Evolutionary conservation across 1,284 basidiomycete species (phyloP), one percentile per base, ranked within the genome.

Genomic region (Marasmius oreades): DNA sequence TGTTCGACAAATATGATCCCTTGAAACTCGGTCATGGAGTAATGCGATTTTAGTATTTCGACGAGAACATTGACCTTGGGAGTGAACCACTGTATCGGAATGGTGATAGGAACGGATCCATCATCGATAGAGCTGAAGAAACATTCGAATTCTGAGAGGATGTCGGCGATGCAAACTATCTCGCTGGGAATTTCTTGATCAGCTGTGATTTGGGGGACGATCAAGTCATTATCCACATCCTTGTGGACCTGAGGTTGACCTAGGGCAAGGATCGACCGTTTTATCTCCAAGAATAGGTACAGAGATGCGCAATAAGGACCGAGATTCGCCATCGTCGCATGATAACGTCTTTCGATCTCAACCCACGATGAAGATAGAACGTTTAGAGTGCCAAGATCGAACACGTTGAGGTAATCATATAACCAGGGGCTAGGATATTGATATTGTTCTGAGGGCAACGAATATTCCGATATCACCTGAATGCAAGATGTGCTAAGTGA

Each of bases 1-100:
- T 92, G 90, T 61, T 92, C 84, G 8, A 91, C 90, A 66, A 95
- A 95, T 26, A 94, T 76, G 59, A 94, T 93, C 10, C 82, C 84
- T 64, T 91, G 90, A 63, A 93, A 91, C 4, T 75, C 72, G 1
- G 75, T 64, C 26, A 31, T 31, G 28, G 76, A 75, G 36, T 80
- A 72, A 64, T 86, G 78, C 18, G 74, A 72, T n/a, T 78, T 70
- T 12, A 93, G 75, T 47, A 86, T 69, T 26, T 85, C 78, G 16
- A 85, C 75, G 24, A 93, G 76, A 2, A 73, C 73, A 44, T 73
- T 73, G 51, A 93, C 70, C 67, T 93, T 93, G 3, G 88, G 86
- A 1, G 92, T 82, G 60, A 84, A 83, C 84, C 86, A 90, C 20
- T 75, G 70, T 16, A 83, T 67, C 3, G 72, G 70, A 22, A 88